Conservation (phyloP, 179 eudicot genomes). For the Silene vulgaris region DNA sequence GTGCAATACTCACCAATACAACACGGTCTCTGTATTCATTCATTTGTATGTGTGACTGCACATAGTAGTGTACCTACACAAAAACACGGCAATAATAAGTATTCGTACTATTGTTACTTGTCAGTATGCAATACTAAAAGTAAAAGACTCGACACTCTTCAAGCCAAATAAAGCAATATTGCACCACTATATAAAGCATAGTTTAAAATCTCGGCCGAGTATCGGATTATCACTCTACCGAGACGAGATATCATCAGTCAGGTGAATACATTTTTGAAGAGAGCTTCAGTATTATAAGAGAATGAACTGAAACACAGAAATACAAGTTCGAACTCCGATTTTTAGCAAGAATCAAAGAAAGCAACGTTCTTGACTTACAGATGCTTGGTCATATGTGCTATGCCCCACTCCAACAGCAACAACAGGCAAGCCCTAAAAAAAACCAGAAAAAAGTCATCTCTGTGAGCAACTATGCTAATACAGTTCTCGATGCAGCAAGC, state of each 20-base stretch:
- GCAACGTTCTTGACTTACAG: slow-evolving; percentile 49
- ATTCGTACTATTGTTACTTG: neutral
- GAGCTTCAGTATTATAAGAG: too few species aligned
- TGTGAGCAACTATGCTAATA: neutral
- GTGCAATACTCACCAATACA: slow-evolving; percentile 54
- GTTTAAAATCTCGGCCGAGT: too few species aligned
- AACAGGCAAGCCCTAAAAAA: slow-evolving; percentile 77
- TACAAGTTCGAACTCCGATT: neutral
- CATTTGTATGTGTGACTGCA: slow-evolving; percentile 94
- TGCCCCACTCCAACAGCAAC: slow-evolving; percentile 86
- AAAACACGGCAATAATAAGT: slow-evolving; percentile 9
- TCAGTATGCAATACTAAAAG: neutral
- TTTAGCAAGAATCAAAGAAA: neutral
- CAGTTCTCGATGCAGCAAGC: neutral
- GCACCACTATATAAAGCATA: too few species aligned
- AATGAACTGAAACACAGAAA: too few species aligned
- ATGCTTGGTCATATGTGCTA: slow-evolving; percentile 90
- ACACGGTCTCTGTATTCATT: slow-evolving; percentile 94
- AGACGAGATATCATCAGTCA: too few species aligned
- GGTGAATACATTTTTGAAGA: too few species aligned
- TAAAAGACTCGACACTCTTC: neutral
- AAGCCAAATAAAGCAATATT: neutral
- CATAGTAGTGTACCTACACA: slow-evolving; percentile 68
- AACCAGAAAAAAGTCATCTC: neutral
- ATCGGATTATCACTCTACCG: too few species aligned